phyloP scores from a whole-genome alignment of 345 rosid genomes.

The Ailanthus altissimus region DNA sequence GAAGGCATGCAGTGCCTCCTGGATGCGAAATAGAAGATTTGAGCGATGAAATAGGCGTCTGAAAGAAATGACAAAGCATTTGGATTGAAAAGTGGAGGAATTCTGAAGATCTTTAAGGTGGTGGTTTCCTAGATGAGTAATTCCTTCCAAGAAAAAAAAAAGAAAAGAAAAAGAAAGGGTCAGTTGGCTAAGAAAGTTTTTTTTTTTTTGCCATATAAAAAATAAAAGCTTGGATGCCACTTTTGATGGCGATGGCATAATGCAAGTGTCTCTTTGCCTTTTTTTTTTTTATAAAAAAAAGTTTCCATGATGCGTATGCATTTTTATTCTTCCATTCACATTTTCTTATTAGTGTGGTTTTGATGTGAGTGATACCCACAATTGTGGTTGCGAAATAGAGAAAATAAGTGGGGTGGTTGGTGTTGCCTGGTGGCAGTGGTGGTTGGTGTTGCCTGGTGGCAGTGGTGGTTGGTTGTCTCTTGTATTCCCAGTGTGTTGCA shows the following conservation, averaged over 20 bases:
- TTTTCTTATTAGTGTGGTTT: background rate
- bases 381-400: background rate
- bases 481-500: background rate
- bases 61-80: background rate
- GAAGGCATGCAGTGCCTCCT: background rate
- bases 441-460: background rate
- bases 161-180: background rate
- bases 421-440: background rate
- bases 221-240: background rate
- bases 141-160: background rate
- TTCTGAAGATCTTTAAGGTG: background rate
- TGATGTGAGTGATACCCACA: background rate
- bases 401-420: background rate
- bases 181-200: background rate
- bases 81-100: background rate
- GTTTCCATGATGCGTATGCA: background rate
- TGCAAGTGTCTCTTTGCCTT: background rate
- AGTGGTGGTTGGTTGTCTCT: background rate
- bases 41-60: too few relatives aligned
- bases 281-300: too few relatives aligned
- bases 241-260: background rate
- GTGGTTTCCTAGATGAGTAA: background rate
- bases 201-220: background rate
- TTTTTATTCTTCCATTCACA: background rate
- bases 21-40: background rate